Evolutionary conservation across 163 green algal species (phyloP), one percentile per base, ranked within the genome.

Genomic region (Botryococcus braunii): DNA sequence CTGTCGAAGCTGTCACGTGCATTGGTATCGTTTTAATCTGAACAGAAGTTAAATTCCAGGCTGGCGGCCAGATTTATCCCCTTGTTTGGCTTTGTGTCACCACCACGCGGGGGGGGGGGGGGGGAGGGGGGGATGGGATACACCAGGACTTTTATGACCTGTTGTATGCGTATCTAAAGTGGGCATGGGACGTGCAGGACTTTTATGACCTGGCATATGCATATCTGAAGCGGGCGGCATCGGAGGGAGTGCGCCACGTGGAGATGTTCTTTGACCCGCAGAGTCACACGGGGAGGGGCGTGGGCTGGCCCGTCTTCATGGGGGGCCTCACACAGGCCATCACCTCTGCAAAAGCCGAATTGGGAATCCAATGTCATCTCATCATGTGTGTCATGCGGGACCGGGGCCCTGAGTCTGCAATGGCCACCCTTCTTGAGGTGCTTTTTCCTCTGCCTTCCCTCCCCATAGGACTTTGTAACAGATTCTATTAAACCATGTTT

Each of bases 371-470:
- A 8, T 29, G 32, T n/a, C 21, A 55, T 9, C 47, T 77, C 35
- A 83, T 91, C 71, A 79, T 91, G 69, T 86, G 78, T 66, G 86
- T 91, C 49, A 38, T 84, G 69, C 71, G 78, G 23, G 38, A 86
- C 50, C 47, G 77, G 13, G 73, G 76, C 0, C 27, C 76, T n/a
- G 55, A 79, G 35, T 49, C 64, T 31, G 82, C 82, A 32, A 50
- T 72, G 1, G 11, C 71, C 1, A 74, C 69, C 6, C 62, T 86
- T 29, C 25, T 74, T 17, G 17, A 75, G 67, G 73, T 77, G 59
- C 3, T 36, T n/a, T n/a, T n/a, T n/a, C n/a, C n/a, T n/a, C n/a
- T n/a, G n/a, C n/a, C n/a, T n/a, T n/a, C n/a, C n/a, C n/a, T n/a
- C n/a, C n/a, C n/a, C n/a, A n/a, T n/a, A n/a, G n/a, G n/a, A n/a